phyloP scores from a whole-genome alignment of 352 stramenopile genomes.

The Blastocystis sp. region DNA sequence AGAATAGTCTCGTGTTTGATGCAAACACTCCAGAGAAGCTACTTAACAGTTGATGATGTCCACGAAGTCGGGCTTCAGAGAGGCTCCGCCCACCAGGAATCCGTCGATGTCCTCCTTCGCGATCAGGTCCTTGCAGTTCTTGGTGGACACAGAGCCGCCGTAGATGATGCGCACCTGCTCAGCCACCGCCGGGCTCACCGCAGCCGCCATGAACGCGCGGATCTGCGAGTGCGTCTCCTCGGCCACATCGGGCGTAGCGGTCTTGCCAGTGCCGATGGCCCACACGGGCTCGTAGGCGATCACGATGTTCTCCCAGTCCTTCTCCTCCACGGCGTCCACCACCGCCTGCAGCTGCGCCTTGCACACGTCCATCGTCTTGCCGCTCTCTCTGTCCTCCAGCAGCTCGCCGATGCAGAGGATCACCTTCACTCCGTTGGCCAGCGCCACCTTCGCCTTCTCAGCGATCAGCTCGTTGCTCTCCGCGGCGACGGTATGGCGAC shows the following conservation, averaged over 20 bases:
- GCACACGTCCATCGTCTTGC: conserved; percentile 85
- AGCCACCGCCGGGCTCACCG: conserved; percentile 79
- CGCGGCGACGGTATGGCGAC: conserved; percentile 78
- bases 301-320: conserved; percentile 80
- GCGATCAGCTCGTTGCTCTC: conserved; percentile 84
- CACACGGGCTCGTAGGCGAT: conserved; percentile 71
- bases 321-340: conserved; percentile 77
- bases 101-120: conserved; percentile 84
- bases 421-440: conserved; percentile 83
- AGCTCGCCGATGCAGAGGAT: conserved; percentile 90
- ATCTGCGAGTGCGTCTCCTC: conserved; percentile 79
- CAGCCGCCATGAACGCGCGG: conserved; percentile 77
- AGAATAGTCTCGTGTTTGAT: background rate
- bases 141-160: conserved; percentile 80
- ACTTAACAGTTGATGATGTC: conserved; percentile 77
- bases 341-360: too few species aligned
- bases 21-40: background rate
- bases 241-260: conserved; percentile 82
- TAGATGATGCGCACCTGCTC: conserved; percentile 72
- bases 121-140: conserved; percentile 85
- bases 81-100: conserved; percentile 80
- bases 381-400: conserved; percentile 82
- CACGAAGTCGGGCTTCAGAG: conserved; percentile 84
- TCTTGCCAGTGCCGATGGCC: conserved; percentile 74
- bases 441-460: conserved; percentile 79